These are phyloP conservation scores for Blastobotrys niveus DNA, from an alignment of 1,139 yeast genomes.

Conservation along the genomic window DNA sequence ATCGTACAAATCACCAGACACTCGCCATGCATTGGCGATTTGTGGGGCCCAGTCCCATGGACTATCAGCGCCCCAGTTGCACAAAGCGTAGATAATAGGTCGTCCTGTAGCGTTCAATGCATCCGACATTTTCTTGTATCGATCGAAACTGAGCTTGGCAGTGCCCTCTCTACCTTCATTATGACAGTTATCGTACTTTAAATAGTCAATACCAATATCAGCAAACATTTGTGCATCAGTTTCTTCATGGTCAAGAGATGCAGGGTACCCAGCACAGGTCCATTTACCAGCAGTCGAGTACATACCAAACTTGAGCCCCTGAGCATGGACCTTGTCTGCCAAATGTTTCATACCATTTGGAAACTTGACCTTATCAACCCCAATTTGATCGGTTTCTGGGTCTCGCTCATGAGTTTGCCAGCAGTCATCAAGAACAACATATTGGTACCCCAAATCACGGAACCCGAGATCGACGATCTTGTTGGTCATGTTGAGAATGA, in stretches of 20 bases:
- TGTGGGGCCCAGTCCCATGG: slow-evolving; percentile 32
- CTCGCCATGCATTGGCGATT: slow-evolving; percentile 33
- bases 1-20: slow-evolving; percentile 30
- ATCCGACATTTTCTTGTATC: slow-evolving; percentile 31
- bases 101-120: slow-evolving; percentile 32
- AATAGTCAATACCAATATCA: slow-evolving; percentile 31
- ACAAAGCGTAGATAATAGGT: slow-evolving; percentile 30
- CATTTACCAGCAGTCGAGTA: slow-evolving; percentile 32
- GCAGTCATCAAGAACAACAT: slow-evolving; percentile 33
- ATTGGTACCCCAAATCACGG: slow-evolving; percentile 29
- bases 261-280: slow-evolving; percentile 33
- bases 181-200: slow-evolving; percentile 34
- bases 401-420: slow-evolving; percentile 24
- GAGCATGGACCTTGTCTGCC: slow-evolving; percentile 27
- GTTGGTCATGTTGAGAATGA: slow-evolving; percentile 25
- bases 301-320: slow-evolving; percentile 32
- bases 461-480: slow-evolving; percentile 27
- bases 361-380: slow-evolving; percentile 23
- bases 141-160: slow-evolving; percentile 24
- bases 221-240: slow-evolving; percentile 31
- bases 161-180: slow-evolving; percentile 30
- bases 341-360: slow-evolving; percentile 31
- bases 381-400: slow-evolving; percentile 16
- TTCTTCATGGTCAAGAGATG: slow-evolving; percentile 30
- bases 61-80: slow-evolving; percentile 34